Conservation (phyloP, 805 yeast species). For the Saturnispora bothae region DNA sequence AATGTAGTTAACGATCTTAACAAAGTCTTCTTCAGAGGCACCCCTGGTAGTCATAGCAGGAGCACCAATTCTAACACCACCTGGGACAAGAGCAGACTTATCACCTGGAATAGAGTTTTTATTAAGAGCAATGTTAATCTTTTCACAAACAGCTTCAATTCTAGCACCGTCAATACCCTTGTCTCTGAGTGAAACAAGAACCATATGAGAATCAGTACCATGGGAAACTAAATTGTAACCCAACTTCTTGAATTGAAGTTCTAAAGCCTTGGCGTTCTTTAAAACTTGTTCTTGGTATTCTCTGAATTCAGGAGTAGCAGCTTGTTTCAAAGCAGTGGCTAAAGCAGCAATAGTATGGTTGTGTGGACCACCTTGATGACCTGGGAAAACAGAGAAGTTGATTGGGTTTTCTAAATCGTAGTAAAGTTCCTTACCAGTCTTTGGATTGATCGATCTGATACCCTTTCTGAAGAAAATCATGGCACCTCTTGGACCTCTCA, state of each 20-base stretch:
- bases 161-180: slow-evolving; percentile 91
- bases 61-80: slow-evolving; percentile 93
- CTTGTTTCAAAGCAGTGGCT: slow-evolving; percentile 91
- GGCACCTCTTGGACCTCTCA: slow-evolving; percentile 99
- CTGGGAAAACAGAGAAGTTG: slow-evolving; percentile 97
- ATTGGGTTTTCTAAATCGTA: slow-evolving; percentile 87
- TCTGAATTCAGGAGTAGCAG: slow-evolving; percentile 77
- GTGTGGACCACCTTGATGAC: slow-evolving; percentile 99
- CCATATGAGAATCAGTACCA: slow-evolving; percentile 93
- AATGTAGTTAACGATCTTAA: slow-evolving; percentile 68
- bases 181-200: slow-evolving; percentile 72
- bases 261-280: slow-evolving; percentile 71
- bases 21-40: slow-evolving; percentile 67
- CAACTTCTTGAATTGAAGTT: slow-evolving; percentile 47
- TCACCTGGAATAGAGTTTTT: slow-evolving; percentile 97
- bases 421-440: slow-evolving; percentile 64
- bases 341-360: slow-evolving; percentile 95
- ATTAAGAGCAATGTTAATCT: slow-evolving; percentile 87
- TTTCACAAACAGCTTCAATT: slow-evolving; percentile 81
- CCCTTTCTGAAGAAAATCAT: slow-evolving; percentile 97
- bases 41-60: slow-evolving; percentile 99
- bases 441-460: slow-evolving; percentile 68
- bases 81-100: slow-evolving; percentile 89
- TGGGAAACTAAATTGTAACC: slow-evolving; percentile 77
- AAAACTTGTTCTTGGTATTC: slow-evolving; percentile 78